Conservation (phyloP, 495 filamentous ascomycete species). For the Neurospora sp. region DNA sequence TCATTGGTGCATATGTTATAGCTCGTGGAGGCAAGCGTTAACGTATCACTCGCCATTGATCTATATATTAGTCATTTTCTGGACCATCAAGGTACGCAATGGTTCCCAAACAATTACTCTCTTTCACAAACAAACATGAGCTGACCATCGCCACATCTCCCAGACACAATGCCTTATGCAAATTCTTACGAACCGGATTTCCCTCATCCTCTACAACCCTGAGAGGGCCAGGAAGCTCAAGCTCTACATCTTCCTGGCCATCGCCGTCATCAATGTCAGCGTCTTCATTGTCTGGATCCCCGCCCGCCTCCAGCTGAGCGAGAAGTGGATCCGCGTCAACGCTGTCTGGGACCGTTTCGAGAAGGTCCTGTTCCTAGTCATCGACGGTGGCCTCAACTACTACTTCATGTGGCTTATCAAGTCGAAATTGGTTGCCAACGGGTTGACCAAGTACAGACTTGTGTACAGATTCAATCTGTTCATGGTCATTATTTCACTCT, state of each 20-base stretch:
- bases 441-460: conserved; percentile 38
- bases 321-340: conserved; percentile 26
- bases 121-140: not conserved
- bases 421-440: conserved; percentile 34
- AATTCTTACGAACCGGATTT: conserved; percentile 40
- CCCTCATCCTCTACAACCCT: conserved; percentile 30
- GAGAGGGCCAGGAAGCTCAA: conserved; percentile 20
- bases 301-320: conserved; percentile 27
- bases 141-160: not conserved
- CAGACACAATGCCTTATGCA: conserved; percentile 36
- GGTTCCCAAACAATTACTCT: not conserved
- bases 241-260: conserved; percentile 24
- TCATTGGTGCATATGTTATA: not conserved
- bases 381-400: conserved; percentile 37
- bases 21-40: not conserved
- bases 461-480: conserved; percentile 40
- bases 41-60: not conserved
- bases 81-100: conserved; percentile 18
- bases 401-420: conserved; percentile 40
- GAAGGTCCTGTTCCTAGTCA: conserved; percentile 37
- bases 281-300: conserved; percentile 44
- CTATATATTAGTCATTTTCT: conserved; percentile 13
- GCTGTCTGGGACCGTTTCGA: conserved; percentile 40
- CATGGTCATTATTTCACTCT: conserved; percentile 39
- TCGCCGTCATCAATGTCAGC: conserved; percentile 36